These are phyloP conservation scores for Immersiporthe knoxdaviesiana DNA, from an alignment of 2,329 filamentous ascomycete genomes.

Conservation along the genomic window DNA sequence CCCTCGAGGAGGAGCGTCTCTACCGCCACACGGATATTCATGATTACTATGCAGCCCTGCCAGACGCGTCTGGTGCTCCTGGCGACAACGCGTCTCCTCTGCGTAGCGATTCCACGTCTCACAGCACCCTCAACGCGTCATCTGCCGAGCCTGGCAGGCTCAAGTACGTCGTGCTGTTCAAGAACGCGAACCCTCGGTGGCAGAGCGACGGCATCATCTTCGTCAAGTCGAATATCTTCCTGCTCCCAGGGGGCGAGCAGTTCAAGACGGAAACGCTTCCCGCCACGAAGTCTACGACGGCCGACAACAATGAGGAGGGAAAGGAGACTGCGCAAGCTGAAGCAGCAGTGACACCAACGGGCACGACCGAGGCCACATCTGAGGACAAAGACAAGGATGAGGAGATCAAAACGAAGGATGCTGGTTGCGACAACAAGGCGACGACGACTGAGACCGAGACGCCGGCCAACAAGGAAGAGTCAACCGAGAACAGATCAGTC, in stretches of 20 bases:
- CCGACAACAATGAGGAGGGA: background rate
- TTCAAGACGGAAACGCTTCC: background rate
- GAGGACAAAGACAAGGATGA: background rate
- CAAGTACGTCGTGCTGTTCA: constrained; percentile 15
- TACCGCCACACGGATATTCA: background rate
- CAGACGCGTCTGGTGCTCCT: background rate
- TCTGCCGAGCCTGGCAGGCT: background rate
- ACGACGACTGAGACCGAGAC: background rate
- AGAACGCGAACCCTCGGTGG: constrained; percentile 11
- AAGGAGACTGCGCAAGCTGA: background rate
- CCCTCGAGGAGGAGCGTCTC: background rate
- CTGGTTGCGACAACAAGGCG: background rate
- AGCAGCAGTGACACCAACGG: background rate
- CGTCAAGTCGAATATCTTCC: background rate
- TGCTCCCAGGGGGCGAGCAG: background rate
- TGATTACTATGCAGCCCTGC: background rate
- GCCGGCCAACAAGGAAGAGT: background rate
- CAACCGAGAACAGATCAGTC: background rate
- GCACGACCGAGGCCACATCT: background rate
- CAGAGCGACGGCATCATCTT: constrained; percentile 8
- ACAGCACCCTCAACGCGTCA: constrained; percentile 5
- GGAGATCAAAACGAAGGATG: background rate
- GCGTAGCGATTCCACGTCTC: too few species aligned
- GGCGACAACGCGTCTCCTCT: too few species aligned
- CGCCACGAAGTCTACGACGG: background rate